Base-by-base conservation (phyloP, 2,329 filamentous ascomycete species). In the Raffaelea ambrosiae region DNA sequence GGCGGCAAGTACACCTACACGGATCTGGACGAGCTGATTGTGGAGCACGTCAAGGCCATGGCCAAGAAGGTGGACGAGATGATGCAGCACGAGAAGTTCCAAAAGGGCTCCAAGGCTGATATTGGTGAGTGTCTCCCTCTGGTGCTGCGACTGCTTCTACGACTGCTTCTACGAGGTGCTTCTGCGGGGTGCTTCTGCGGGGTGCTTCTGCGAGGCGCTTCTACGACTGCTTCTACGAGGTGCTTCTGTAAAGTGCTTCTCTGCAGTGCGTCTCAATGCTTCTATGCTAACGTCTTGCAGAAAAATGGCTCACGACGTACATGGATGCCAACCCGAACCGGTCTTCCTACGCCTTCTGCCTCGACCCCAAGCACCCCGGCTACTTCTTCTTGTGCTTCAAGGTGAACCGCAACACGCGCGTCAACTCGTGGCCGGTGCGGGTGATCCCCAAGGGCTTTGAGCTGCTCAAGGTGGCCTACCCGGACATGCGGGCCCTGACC, bases 311-410 rank as follows among this genome's bases (percentile, higher is more conserved):
- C 56, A 87, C 85, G 29, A 95, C 89, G 11, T 98, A 97, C 69
- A 93, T 91, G 59, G 86, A 93, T 63, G 93, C 93, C 64, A 97
- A 98, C 65, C 91, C 93, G 11, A 90, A 84, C 62, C 87, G 90
- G 53, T 94, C 87, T 52, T 86, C 88, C 56, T 98, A 98, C 65
- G 86, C 88, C 41, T 97, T 98, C 74, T 97, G 91, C 74, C 83
- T 95, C 62, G 89, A 97, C 63, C 77, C 84, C 31, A 90, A 90
- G 66, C 85, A 91, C 62, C 87, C 93, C 0, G 93, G 93, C 31
- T 95, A 95, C 71, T 98, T 98, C 69, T 85, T 82, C 70, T 78
- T 98, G 38, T 95, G 89, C 71, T 98, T 96, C 80, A 97, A 97
- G 71, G 88, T 89, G 21, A 91, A 87, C 52, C 77, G 83, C 57